Base-by-base conservation (phyloP, 495 filamentous ascomycete species). In the Penicillium tannophilum region DNA sequence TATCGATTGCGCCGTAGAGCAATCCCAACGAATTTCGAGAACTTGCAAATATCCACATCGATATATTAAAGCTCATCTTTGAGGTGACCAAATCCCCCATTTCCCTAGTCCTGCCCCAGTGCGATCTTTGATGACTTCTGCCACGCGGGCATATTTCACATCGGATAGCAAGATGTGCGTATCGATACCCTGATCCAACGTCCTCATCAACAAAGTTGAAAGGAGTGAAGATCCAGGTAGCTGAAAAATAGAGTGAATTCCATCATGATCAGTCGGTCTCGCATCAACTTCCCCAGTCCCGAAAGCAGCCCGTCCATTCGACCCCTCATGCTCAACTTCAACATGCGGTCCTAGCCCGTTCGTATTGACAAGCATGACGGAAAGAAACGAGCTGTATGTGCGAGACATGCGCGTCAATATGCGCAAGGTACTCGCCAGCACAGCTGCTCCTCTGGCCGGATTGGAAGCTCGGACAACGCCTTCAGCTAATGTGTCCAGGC, bases 41-140 rank as follows among this genome's bases (percentile, higher is more conserved):
- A 23, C 2, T 24, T 16, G 14, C 33, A 26, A 54, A 54, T 26
- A 23, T n/a, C 6, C 8, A n/a, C 2, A 42, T 54, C 28, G 0
- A 10, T 6, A 50, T 52, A 39, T 49, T 54, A 20, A 23, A 55
- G 43, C 24, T 62, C 26, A 58, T 45, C 28, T 58, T 8, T 35
- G 57, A 0, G 35, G 24, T 14, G 53, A 54, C 75, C 74, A 76
- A 54, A 69, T 53, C 42, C 73, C 72, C 76, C 75, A 79, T 64
- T 70, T 76, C 16, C 77, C 76, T 14, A 71, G 28, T 16, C 72
- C 67, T 56, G 63, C 50, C 0, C 76, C 76, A 6, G 63, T 56
- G 5, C 77, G 69, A 61, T 78, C 76, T 53, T 80, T 80, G 41
- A 80, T 67, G 4, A 79, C 72, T 54, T 80, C 77, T 1, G 76